Percentiles rank a stretch among this genome's conserved stretches.
These are phyloP conservation scores for Skeletonema potamos DNA, from an alignment of 108 stramenopile genomes.

Conservation along the genomic window DNA sequence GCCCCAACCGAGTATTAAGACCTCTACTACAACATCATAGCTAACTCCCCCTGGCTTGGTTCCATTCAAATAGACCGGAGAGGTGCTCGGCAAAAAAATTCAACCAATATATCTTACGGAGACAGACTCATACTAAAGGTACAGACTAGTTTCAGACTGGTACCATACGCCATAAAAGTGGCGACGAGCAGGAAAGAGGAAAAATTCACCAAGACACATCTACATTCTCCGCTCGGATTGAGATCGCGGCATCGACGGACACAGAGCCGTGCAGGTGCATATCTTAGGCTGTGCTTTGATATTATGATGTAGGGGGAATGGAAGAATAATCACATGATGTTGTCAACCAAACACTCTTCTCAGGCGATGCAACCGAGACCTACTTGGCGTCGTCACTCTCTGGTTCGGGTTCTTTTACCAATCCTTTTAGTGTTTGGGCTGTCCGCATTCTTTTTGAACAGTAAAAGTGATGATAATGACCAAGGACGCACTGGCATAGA, in stretches of 20 bases:
- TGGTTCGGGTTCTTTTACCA: background rate
- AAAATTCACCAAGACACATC: no score
- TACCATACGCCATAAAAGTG: no score
- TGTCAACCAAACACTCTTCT: background rate
- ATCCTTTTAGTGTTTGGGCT: background rate
- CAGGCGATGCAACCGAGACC: background rate
- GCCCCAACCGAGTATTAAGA: background rate
- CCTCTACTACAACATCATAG: background rate
- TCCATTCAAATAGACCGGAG: background rate
- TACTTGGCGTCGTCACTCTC: background rate
- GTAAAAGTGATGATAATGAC: background rate
- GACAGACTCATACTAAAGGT: background rate
- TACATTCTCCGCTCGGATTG: no score
- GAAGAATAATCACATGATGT: background rate
- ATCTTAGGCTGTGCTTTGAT: no score
- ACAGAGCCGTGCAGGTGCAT: no score
- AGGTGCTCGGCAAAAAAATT: background rate
- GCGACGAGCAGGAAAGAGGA: no score
- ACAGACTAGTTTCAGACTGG: background rate
- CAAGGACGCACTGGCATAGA: background rate
- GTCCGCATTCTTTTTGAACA: background rate
- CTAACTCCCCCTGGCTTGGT: background rate
- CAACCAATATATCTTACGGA: background rate
- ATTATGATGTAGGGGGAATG: no score
- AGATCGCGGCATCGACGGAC: no score